Evolutionary conservation across 768 basidiomycete genomes (phyloP).

Genomic region (Suillus decipiens): DNA sequence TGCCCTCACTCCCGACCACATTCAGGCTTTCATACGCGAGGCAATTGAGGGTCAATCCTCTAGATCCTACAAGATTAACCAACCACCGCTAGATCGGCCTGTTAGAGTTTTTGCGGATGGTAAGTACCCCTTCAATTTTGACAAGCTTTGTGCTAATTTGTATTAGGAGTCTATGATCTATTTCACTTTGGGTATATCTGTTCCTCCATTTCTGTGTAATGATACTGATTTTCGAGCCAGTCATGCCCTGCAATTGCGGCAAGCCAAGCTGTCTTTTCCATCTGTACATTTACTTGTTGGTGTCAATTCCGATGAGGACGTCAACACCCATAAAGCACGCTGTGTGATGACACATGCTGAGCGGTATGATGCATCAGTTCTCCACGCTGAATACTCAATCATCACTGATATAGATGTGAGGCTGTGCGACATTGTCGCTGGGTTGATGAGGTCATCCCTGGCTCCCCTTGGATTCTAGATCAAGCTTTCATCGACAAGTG

Average conservation of each 20-base stretch:
- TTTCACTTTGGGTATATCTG: slow-evolving; percentile 88
- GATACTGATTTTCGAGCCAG: slow-evolving; percentile 41
- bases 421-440: slow-evolving; percentile 94
- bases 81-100: slow-evolving; percentile 78
- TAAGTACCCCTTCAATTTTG: slow-evolving; percentile 33
- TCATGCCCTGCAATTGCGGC: slow-evolving; percentile 92
- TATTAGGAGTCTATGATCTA: slow-evolving; percentile 90
- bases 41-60: slow-evolving; percentile 72
- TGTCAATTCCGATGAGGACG: slow-evolving; percentile 89
- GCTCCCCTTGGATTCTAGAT: slow-evolving; percentile 90
- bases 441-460: slow-evolving; percentile 92
- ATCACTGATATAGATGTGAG: slow-evolving; percentile 58
- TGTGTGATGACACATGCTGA: slow-evolving; percentile 90
- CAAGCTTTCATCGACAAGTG: slow-evolving; percentile 81
- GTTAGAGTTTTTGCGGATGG: slow-evolving; percentile 95
- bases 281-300: slow-evolving; percentile 90
- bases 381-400: neutral
- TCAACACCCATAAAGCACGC: slow-evolving; percentile 73
- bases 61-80: slow-evolving; percentile 80
- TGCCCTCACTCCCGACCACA: slow-evolving; percentile 70
- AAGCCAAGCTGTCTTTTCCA: slow-evolving; percentile 93
- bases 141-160: slow-evolving; percentile 1
- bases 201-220: slow-evolving; percentile 1
- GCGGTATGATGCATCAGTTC: slow-evolving; percentile 45
- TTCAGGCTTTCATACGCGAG: slow-evolving; percentile 71